Evolutionary conservation across 495 filamentous ascomycete genomes (phyloP).

Genomic region (Neurospora cerealis): DNA sequence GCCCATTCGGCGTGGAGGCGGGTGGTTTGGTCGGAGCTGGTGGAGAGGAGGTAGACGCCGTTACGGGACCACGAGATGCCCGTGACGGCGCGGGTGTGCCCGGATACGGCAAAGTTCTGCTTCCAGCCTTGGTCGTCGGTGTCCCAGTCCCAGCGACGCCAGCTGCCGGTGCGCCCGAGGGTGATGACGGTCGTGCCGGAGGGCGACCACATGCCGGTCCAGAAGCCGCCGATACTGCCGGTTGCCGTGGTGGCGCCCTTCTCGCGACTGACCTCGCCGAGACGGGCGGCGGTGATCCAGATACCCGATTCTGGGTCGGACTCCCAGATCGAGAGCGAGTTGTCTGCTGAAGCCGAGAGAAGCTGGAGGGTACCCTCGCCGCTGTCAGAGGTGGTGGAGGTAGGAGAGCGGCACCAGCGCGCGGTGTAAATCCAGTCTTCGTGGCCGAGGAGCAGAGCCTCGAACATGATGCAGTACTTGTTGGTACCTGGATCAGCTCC

Average conservation of each 20-base stretch:
- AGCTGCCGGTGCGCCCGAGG: slow-evolving; percentile 84
- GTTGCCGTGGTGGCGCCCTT: slow-evolving; percentile 95
- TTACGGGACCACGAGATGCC: slow-evolving; percentile 75
- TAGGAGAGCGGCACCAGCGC: slow-evolving; percentile 51
- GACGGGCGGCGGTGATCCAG: slow-evolving; percentile 73
- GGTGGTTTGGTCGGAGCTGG: slow-evolving; percentile 90
- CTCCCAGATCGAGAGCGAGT: slow-evolving; percentile 88
- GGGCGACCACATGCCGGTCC: slow-evolving; percentile 90
- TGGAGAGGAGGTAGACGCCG: slow-evolving; percentile 79
- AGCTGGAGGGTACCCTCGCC: slow-evolving; percentile 49
- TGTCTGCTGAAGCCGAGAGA: slow-evolving; percentile 88
- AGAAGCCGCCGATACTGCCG: slow-evolving; percentile 90
- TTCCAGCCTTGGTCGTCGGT: slow-evolving; percentile 52
- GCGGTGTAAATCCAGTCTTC: slow-evolving; percentile 97
- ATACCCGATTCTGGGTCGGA: slow-evolving; percentile 72
- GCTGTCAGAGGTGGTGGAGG: slow-evolving; percentile 12
- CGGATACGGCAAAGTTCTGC: slow-evolving; percentile 67
- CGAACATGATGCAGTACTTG: slow-evolving; percentile 77
- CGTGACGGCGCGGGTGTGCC: slow-evolving; percentile 71
- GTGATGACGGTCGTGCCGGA: slow-evolving; percentile 62
- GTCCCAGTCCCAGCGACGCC: slow-evolving; percentile 65
- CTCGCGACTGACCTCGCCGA: slow-evolving; percentile 86
- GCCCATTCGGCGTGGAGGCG: slow-evolving; percentile 80
- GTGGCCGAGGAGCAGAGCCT: slow-evolving; percentile 88
- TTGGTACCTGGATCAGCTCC: slow-evolving; percentile 16